Percentiles rank a stretch among this genome's conserved stretches.
These are phyloP conservation scores for Cornus kousa DNA, from an alignment of 148 eudicot genomes.

Conservation along the genomic window DNA sequence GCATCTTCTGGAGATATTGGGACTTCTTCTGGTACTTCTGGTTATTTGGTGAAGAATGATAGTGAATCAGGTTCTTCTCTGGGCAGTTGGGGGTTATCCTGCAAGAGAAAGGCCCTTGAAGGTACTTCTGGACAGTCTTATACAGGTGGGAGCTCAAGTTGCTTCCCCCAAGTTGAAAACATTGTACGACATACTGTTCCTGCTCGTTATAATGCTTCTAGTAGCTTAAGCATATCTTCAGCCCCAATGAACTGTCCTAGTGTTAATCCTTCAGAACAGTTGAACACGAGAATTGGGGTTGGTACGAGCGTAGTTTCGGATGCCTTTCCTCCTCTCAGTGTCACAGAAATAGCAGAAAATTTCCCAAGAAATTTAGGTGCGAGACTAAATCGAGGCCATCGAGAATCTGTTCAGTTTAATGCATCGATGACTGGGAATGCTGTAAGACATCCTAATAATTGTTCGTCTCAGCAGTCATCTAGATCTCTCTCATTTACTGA, in stretches of 20 bases:
- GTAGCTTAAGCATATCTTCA: constrained; percentile 39
- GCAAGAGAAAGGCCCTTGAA: constrained; percentile 80
- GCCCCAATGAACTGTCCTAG: constrained; percentile 27
- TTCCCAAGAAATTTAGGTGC: constrained; percentile 43
- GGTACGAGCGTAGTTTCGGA: constrained; percentile 40
- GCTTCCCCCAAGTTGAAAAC: constrained; percentile 42
- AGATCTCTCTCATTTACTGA: constrained; percentile 43
- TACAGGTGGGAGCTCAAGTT: constrained; percentile 42
- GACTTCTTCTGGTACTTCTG: constrained; percentile 51
- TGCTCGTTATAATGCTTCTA: constrained; percentile 33
- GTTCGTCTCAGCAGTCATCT: constrained; percentile 33
- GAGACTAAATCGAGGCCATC: constrained; percentile 41
- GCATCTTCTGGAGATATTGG: constrained; percentile 46
- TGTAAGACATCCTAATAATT: constrained; percentile 36
- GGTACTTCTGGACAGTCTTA: constrained; percentile 60
- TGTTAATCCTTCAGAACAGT: constrained; percentile 38
- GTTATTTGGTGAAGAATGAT: constrained; percentile 38
- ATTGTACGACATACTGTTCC: constrained; percentile 34
- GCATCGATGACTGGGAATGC: constrained; percentile 29
- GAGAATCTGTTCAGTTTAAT: constrained; percentile 37
- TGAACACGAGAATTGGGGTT: constrained; percentile 51
- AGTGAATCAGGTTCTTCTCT: constrained; percentile 51
- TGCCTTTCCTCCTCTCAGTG: constrained; percentile 35
- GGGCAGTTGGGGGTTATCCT: constrained; percentile 63
- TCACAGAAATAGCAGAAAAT: constrained; percentile 40